These are phyloP conservation scores for Fraxinus latifolia DNA, from an alignment of 305 asterid genomes.

Conservation along the genomic window DNA sequence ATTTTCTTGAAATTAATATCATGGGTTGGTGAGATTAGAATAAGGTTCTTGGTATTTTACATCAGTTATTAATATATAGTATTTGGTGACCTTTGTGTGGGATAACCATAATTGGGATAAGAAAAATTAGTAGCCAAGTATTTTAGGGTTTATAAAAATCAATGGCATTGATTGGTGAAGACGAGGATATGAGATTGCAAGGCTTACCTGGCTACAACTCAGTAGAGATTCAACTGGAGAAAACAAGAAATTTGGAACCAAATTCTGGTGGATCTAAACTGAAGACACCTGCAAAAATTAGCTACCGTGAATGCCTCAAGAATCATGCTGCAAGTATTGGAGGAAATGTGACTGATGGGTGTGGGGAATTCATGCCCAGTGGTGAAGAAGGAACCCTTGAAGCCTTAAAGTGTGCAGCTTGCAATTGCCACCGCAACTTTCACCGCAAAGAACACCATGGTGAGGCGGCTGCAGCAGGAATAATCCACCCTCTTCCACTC, in stretches of 20 bases:
- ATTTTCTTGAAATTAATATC: not conserved
- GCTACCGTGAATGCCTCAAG: constrained; percentile 80
- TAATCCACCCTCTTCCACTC: constrained; percentile 58
- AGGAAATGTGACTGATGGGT: constrained; percentile 89
- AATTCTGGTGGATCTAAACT: constrained; percentile 51
- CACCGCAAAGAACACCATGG: constrained; percentile 63
- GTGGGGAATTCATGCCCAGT: constrained; percentile 96
- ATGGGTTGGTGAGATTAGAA: constrained; percentile 16
- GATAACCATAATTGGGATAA: not conserved
- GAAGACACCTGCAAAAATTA: constrained; percentile 26
- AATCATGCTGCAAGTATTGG: constrained; percentile 92
- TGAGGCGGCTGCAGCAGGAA: constrained; percentile 12
- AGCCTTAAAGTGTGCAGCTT: constrained; percentile 90
- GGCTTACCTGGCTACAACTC: constrained; percentile 37
- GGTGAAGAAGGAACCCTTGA: constrained; percentile 88
- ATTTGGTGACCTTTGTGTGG: not conserved
- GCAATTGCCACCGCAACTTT: constrained; percentile 89
- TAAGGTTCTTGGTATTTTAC: not conserved
- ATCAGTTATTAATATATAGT: not conserved
- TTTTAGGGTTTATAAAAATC: constrained; percentile 31
- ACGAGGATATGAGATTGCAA: constrained; percentile 57
- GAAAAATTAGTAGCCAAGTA: not conserved
- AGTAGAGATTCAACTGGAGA: constrained; percentile 35
- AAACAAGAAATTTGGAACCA: constrained; percentile 23
- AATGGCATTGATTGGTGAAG: constrained; percentile 59